phyloP scores from a whole-genome alignment of 306 rosid genomes.

The Fragaria nilgerrensis region DNA sequence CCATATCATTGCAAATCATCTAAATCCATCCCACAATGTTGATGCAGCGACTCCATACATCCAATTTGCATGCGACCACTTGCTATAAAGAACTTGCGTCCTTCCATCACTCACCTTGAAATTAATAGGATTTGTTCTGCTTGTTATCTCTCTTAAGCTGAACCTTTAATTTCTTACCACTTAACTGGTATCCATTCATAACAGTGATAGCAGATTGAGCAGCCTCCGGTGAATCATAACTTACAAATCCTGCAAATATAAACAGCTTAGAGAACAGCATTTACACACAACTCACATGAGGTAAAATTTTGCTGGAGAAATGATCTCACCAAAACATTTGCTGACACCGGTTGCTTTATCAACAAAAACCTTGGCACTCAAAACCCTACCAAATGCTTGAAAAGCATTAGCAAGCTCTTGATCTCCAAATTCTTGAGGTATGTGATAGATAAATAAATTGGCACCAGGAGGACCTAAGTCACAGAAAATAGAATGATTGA shows the following conservation, averaged over 20 bases:
- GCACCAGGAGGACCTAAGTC: conserved; percentile 95
- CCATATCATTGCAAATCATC: conserved; percentile 24
- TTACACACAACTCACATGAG: conserved; percentile 20
- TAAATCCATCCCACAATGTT: conserved; percentile 30
- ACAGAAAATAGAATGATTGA: conserved; percentile 32
- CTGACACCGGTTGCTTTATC: conserved; percentile 98
- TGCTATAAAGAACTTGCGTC: conserved; percentile 37
- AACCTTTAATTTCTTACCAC: conserved; percentile 92
- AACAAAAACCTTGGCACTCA: conserved; percentile 96
- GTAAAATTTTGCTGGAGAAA: conserved; percentile 17
- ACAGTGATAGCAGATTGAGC: conserved; percentile 76
- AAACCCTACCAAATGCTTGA: conserved; percentile 85
- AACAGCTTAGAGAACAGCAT: conserved; percentile 29
- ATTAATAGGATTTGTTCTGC: conserved; percentile 80
- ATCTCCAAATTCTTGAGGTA: conserved; percentile 98
- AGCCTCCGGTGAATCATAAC: conserved; percentile 84
- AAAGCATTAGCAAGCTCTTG: conserved; percentile 82
- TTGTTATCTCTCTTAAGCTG: conserved; percentile 98
- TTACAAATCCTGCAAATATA: conserved; percentile 82
- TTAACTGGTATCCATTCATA: conserved; percentile 96
- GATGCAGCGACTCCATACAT: conserved; percentile 30
- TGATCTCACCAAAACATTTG: conserved; percentile 92
- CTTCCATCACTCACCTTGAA: conserved; percentile 38
- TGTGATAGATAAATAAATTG: conserved; percentile 95
- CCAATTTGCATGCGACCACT: conserved; percentile 24